Base-by-base conservation (phyloP, 179 eudicot genomes). In the Amaranthus tricolor region DNA sequence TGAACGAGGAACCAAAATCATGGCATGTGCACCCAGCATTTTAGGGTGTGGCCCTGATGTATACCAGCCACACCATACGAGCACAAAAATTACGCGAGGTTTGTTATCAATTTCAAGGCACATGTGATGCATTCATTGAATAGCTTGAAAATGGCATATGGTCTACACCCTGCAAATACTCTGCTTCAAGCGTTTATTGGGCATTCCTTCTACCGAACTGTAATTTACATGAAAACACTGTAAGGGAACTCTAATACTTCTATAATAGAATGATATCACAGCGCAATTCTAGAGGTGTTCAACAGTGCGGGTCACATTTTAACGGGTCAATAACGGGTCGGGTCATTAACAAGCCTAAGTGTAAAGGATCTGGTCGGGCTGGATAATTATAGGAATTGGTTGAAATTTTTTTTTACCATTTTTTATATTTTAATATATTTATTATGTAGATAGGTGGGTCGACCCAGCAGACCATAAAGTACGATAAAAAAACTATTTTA, bases 131-230 rank as follows among this genome's bases (percentile, higher is more conserved):
- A 73, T 88, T 83, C 57, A 81, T 81, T 48, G 90, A 83, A 68
- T 82, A 87, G 82, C 93, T 82, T 14, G 88, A 80, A 62, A 93
- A 84, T 13, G 86, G 88, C 74, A 81, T 64, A 66, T 86, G 88
- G 70, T 87, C 90, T 75, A 83, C 44, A 78, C 74, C 80, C 58
- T 82, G 70, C 56, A 87, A 50, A 74, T 68, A 89, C 16, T 92
- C 96, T 52, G 81, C 74, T 84, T 92, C 12, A 74, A 65, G 58
- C 96, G 87, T 78, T 90, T 90, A 73, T 70, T 78, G 17, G 85
- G 45, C 78, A 78, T 74, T 73, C 83, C 89, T 80, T 87, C 88
- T 72, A 71, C 66, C 67, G 79, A 70, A 81, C 97, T 91, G 87
- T 49, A 69, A 72, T 63, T 21, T 19, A 54, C 52, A 56, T 21